These are phyloP conservation scores for Rhazya stricta DNA, from an alignment of 257 asterid species.

Conservation along the genomic window DNA sequence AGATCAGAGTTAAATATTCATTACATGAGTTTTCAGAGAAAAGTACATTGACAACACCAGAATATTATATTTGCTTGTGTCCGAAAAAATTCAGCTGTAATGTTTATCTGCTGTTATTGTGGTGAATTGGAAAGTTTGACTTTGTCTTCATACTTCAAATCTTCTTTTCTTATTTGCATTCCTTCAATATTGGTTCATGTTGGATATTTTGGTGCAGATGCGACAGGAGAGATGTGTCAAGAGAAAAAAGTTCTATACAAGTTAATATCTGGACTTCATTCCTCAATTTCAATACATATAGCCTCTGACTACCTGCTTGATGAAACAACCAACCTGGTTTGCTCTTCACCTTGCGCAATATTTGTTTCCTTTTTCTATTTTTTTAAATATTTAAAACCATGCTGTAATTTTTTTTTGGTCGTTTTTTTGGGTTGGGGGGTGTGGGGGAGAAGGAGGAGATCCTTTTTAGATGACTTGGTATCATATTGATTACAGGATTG, in stretches of 20 bases:
- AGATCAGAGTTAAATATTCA: neutral
- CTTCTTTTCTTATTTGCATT: neutral
- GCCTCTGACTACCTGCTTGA: slow-evolving; percentile 83
- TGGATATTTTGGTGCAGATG: slow-evolving; percentile 46
- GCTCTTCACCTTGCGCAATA: slow-evolving; percentile 12
- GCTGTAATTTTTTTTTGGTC: no score
- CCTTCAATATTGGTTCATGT: neutral
- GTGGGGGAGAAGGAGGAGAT: neutral
- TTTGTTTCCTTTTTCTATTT: neutral
- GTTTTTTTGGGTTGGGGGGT: no score
- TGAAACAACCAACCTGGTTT: slow-evolving; percentile 65
- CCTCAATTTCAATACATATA: slow-evolving; percentile 87
- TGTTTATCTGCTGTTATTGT: neutral
- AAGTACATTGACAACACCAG: neutral
- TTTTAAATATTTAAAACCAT: no score
- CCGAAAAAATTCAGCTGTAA: neutral
- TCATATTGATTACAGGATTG: neutral
- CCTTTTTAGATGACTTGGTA: neutral
- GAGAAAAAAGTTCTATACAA: slow-evolving; percentile 83
- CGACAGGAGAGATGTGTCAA: slow-evolving; percentile 74
- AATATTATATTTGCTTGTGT: slow-evolving; percentile 1
- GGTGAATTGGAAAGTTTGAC: neutral
- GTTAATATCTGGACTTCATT: slow-evolving; percentile 88
- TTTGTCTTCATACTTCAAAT: neutral
- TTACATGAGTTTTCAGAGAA: neutral